Conservation (phyloP, 495 filamentous ascomycete species). For the Penicillium turbatum region DNA sequence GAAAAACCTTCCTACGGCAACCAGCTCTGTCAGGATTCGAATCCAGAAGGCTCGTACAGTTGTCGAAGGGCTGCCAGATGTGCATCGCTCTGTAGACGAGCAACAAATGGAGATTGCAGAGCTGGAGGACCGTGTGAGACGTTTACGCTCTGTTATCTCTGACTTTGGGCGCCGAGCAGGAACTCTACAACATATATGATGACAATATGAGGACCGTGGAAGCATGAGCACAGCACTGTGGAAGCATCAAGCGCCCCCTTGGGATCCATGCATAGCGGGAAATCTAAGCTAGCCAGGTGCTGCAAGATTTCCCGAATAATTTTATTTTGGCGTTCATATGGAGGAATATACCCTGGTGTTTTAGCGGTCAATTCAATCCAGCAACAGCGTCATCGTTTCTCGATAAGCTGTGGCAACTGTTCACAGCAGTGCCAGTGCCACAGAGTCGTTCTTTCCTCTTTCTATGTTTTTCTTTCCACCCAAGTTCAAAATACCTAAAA, state of each 20-base stretch:
- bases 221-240: not conserved
- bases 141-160: slow-evolving; percentile 52
- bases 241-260: too few species aligned
- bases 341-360: too few species aligned
- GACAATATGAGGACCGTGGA: not conserved
- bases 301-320: too few species aligned
- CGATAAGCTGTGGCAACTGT: too few species aligned
- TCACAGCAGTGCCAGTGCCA: too few species aligned
- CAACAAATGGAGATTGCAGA: slow-evolving; percentile 76
- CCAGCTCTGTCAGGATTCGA: slow-evolving; percentile 70
- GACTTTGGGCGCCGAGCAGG: slow-evolving; percentile 41
- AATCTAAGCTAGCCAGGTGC: too few species aligned
- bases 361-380: too few species aligned
- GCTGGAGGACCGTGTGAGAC: slow-evolving; percentile 62
- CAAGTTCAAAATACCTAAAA: not conserved
- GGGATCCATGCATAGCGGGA: too few species aligned
- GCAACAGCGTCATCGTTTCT: too few species aligned
- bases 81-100: slow-evolving; percentile 65
- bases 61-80: slow-evolving; percentile 67
- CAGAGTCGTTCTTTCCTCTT: too few species aligned
- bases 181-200: not conserved
- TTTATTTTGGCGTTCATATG: too few species aligned
- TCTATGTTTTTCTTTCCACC: not conserved
- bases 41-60: slow-evolving; percentile 70
- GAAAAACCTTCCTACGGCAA: slow-evolving; percentile 73